Conservation (phyloP, 495 filamentous ascomycete genomes). For the Letharia columbiana region DNA sequence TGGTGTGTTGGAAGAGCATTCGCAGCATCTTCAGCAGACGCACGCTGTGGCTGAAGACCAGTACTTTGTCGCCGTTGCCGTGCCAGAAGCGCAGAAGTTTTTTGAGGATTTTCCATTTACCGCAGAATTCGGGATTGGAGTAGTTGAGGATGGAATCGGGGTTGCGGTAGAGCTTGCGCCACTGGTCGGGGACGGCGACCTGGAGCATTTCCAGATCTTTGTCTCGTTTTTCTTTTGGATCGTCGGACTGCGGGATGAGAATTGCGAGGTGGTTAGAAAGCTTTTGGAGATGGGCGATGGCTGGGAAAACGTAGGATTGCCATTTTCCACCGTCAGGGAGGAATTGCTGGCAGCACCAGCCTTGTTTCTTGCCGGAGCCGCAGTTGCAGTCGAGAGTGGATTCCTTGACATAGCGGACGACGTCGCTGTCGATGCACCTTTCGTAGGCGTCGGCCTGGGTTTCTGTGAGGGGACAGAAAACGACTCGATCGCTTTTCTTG, state of each 20-base stretch:
- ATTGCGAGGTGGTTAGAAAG: constrained; percentile 87
- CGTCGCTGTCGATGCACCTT: constrained; percentile 62
- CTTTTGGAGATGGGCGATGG: constrained; percentile 72
- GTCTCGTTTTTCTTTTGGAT: constrained; percentile 65
- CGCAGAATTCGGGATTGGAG: constrained; percentile 86
- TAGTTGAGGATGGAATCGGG: constrained; percentile 74
- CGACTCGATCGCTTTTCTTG: constrained; percentile 87
- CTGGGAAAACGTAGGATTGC: constrained; percentile 79
- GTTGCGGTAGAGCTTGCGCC: constrained; percentile 65
- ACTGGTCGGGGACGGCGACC: constrained; percentile 63
- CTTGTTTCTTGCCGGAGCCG: constrained; percentile 57
- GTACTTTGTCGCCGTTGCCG: constrained; percentile 79
- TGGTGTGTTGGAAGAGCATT: constrained; percentile 78
- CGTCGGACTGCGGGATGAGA: constrained; percentile 63
- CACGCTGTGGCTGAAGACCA: constrained; percentile 88
- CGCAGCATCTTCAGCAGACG: constrained; percentile 77
- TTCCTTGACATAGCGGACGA: constrained; percentile 58
- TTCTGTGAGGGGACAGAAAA: constrained; percentile 85
- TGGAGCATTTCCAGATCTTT: constrained; percentile 73
- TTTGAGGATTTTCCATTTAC: constrained; percentile 90
- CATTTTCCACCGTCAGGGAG: constrained; percentile 56
- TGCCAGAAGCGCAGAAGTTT: constrained; percentile 89
- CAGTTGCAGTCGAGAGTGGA: constrained; percentile 65
- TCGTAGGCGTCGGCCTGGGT: constrained; percentile 81
- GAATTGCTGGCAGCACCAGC: constrained; percentile 68